Evolutionary conservation across 1,284 basidiomycete species (phyloP).

Genomic region (Hortiboletus rubellus): DNA sequence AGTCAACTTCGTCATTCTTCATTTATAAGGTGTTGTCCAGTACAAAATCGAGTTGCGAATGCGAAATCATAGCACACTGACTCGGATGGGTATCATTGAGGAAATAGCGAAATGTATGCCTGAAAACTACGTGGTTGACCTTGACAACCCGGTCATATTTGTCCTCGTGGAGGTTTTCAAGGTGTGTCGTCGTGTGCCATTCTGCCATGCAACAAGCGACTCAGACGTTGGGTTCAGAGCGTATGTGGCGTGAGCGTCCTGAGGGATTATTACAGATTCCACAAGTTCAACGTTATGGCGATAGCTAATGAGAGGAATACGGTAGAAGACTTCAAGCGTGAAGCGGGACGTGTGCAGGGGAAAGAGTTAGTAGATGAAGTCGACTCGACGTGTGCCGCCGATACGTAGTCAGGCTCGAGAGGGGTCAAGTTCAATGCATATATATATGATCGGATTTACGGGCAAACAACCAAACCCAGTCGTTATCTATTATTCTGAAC

Average conservation of each 20-base stretch:
- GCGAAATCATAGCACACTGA: conserved; percentile 69
- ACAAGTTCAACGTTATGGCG: conserved; percentile 76
- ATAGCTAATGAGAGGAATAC: conserved; percentile 45
- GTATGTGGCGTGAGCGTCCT: conserved; percentile 73
- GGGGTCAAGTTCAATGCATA: not conserved
- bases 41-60: conserved; percentile 77
- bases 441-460: not conserved
- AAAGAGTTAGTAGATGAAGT: conserved; percentile 11
- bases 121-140: conserved; percentile 59
- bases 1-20: not conserved
- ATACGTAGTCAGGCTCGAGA: not conserved
- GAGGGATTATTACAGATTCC: conserved; percentile 63
- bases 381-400: not conserved
- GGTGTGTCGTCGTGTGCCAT: conserved; percentile 40
- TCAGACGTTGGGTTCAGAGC: conserved; percentile 44
- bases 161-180: conserved; percentile 81
- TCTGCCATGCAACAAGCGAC: not conserved
- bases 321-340: conserved; percentile 27
- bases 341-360: conserved; percentile 28
- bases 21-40: conserved; percentile 37
- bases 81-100: conserved; percentile 59
- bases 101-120: conserved; percentile 71
- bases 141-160: conserved; percentile 66
- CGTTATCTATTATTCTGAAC: not conserved
- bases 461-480: not conserved